Percentiles rank a stretch among this genome's conserved stretches.
Conservation (phyloP, 768 basidiomycete genomes). For the Panellus pusillus region DNA sequence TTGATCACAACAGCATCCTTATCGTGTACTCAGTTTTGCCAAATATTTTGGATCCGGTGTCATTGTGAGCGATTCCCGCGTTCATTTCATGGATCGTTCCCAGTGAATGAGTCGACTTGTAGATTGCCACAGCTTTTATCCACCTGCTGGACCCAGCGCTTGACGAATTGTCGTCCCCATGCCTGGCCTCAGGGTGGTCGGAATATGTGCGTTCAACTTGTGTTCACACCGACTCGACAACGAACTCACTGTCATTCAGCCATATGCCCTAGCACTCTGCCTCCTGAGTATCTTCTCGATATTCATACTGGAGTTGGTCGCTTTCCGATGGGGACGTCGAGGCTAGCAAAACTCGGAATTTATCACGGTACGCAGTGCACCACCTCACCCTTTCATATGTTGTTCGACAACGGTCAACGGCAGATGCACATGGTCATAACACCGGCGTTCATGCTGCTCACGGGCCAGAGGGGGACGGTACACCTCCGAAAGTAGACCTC, state of each 20-base stretch:
- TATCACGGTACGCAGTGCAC: slow-evolving; percentile 50
- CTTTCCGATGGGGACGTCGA: slow-evolving; percentile 80
- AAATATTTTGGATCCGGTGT: slow-evolving; percentile 79
- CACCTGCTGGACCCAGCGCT: slow-evolving; percentile 78
- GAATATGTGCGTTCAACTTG: slow-evolving; percentile 57
- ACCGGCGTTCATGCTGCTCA: slow-evolving; percentile 61
- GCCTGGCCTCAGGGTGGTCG: slow-evolving; percentile 69
- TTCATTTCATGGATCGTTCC: too few species aligned
- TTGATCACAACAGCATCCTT: not conserved
- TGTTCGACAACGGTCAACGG: not conserved
- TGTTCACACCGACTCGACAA: not conserved
- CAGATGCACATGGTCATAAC: slow-evolving; percentile 69
- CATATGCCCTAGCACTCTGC: slow-evolving; percentile 79
- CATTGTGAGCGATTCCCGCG: slow-evolving; percentile 17
- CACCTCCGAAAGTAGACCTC: not conserved
- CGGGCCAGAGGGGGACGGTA: slow-evolving; percentile 52
- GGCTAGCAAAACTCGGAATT: slow-evolving; percentile 64
- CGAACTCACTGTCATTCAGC: slow-evolving; percentile 41
- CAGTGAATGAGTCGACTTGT: slow-evolving; percentile 1
- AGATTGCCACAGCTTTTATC: slow-evolving; percentile 90
- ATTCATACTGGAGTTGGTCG: slow-evolving; percentile 83
- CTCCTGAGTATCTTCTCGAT: slow-evolving; percentile 80
- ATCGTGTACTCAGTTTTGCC: slow-evolving; percentile 55
- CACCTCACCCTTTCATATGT: slow-evolving; percentile 3
- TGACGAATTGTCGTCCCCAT: slow-evolving; percentile 66